Conservation (phyloP, 2,329 filamentous ascomycete genomes). For the Arthrinium phaeospermum region DNA sequence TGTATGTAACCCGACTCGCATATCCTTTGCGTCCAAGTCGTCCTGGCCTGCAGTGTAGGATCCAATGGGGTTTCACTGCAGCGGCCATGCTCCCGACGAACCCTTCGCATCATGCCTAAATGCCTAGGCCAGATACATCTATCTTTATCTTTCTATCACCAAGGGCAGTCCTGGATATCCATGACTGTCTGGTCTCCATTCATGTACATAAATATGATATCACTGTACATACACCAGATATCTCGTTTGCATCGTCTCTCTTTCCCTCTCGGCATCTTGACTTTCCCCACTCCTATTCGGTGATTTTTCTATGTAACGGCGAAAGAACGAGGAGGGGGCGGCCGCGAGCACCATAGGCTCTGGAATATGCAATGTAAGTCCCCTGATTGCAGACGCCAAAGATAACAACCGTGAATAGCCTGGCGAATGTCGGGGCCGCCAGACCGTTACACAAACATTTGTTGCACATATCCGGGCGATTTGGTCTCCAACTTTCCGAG, state of each 20-base stretch:
- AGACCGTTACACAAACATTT: background rate
- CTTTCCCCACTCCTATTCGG: background rate
- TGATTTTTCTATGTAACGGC: background rate
- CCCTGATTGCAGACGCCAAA: background rate
- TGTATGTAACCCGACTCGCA: background rate
- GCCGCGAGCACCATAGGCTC: background rate
- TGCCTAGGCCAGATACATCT: background rate
- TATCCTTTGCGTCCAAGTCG: background rate
- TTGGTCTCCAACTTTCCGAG: slow-evolving; percentile 13
- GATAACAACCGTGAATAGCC: background rate
- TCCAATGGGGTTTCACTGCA: background rate
- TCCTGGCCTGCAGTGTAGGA: background rate
- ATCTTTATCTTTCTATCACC: background rate
- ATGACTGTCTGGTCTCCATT: background rate
- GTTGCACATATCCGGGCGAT: background rate
- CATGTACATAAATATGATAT: background rate
- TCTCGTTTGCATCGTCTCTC: background rate
- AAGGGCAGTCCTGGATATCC: background rate
- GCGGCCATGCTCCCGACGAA: background rate
- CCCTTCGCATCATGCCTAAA: background rate
- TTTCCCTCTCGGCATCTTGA: background rate
- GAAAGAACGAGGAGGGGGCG: background rate
- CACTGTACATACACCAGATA: background rate
- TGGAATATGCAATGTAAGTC: background rate
- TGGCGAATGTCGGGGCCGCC: background rate